These are phyloP conservation scores for Moesziomyces parantarcticus DNA, from an alignment of 1,284 basidiomycete genomes.

Conservation along the genomic window DNA sequence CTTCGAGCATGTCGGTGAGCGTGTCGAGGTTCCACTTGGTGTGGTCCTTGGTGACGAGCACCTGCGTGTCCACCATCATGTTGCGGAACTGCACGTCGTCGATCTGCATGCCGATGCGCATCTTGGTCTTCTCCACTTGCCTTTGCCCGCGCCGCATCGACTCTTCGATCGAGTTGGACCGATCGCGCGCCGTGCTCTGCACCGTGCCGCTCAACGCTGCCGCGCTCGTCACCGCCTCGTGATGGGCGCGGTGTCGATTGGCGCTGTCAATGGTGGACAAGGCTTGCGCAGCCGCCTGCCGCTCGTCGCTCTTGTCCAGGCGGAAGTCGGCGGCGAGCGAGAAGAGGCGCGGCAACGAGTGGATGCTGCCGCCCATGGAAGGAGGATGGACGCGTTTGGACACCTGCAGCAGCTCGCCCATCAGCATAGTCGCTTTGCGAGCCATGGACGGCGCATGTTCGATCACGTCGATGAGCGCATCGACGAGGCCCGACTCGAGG, in stretches of 20 bases:
- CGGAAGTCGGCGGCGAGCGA: conserved; percentile 79
- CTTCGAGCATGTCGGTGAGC: conserved; percentile 88
- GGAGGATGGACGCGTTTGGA: conserved; percentile 89
- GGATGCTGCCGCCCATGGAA: conserved; percentile 79
- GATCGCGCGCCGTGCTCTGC: conserved; percentile 63
- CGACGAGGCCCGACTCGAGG: conserved; percentile 80
- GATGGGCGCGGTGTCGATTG: conserved; percentile 71
- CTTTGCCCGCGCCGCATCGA: conserved; percentile 75
- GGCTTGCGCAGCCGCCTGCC: conserved; percentile 85
- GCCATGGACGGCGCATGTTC: conserved; percentile 44
- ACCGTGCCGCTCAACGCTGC: conserved; percentile 29
- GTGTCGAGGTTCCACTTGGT: conserved; percentile 92
- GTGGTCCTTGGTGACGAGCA: conserved; percentile 88
- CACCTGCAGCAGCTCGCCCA: conserved; percentile 89
- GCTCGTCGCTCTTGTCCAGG: conserved; percentile 67
- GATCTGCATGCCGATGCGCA: conserved; percentile 83
- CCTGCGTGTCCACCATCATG: conserved; percentile 70
- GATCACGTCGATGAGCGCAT: conserved; percentile 60
- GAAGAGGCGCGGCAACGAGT: conserved; percentile 89
- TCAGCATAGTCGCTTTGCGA: conserved; percentile 80
- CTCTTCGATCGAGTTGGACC: conserved; percentile 87
- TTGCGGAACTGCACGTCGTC: conserved; percentile 66
- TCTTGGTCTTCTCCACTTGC: conserved; percentile 87
- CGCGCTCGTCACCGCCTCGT: conserved; percentile 38
- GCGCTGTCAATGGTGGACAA: conserved; percentile 90